Percentiles rank a stretch among this genome's conserved stretches.
These are phyloP conservation scores for Spergularia marina DNA, from an alignment of 148 eudicot species.

Conservation along the genomic window DNA sequence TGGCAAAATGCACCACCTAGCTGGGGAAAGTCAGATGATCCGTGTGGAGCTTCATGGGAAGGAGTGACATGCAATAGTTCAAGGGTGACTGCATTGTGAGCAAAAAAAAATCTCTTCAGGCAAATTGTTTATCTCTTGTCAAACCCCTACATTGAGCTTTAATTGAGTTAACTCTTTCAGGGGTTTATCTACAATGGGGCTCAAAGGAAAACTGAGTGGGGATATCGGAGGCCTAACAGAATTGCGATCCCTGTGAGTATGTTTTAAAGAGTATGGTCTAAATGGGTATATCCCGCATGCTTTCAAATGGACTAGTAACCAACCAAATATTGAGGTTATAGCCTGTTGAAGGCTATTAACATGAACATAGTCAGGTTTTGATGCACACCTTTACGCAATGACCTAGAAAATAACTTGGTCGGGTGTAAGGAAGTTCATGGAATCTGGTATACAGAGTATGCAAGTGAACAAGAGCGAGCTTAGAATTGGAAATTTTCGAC, in stretches of 20 bases:
- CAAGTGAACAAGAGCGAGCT: neutral
- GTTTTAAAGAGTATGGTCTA: neutral
- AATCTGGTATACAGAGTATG: too few species aligned
- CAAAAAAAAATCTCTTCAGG: slow-evolving; percentile 2
- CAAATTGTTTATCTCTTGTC: neutral
- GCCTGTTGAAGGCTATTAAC: too few species aligned
- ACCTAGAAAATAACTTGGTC: too few species aligned
- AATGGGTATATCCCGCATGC: neutral
- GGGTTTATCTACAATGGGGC: slow-evolving; percentile 80
- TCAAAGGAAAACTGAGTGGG: slow-evolving; percentile 60
- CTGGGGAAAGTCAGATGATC: slow-evolving; percentile 74
- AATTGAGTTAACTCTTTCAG: slow-evolving; percentile 32
- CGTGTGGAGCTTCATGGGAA: slow-evolving; percentile 77
- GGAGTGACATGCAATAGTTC: slow-evolving; percentile 73
- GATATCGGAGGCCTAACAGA: slow-evolving; percentile 83
- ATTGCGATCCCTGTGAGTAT: slow-evolving; percentile 66
- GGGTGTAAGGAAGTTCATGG: too few species aligned
- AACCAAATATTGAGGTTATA: too few species aligned
- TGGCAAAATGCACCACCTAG: slow-evolving; percentile 80
- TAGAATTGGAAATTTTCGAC: neutral
- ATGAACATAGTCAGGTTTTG: too few species aligned
- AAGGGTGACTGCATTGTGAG: slow-evolving; percentile 72
- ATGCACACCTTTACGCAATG: too few species aligned
- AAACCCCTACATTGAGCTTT: neutral
- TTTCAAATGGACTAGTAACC: neutral